phyloP scores from a whole-genome alignment of 2,329 filamentous ascomycete genomes.

The Cytospora mali region DNA sequence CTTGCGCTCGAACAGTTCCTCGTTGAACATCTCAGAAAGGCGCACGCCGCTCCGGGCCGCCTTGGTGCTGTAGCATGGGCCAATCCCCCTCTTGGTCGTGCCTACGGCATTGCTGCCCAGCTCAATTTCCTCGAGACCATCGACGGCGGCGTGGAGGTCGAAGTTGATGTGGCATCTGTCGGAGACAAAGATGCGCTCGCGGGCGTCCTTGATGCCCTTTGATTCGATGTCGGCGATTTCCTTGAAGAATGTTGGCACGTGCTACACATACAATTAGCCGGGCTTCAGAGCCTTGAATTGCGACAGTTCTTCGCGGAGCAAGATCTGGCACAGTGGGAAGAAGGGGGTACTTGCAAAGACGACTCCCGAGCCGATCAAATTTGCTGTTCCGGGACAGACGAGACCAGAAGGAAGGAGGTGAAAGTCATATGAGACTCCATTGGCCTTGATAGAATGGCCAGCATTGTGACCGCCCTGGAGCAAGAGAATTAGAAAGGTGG shows the following conservation, averaged over 20 bases:
- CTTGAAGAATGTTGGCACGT: constrained; percentile 63
- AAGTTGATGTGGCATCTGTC: constrained; percentile 65
- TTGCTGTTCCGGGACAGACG: constrained; percentile 69
- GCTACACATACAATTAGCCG: constrained; percentile 28
- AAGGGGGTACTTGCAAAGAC: constrained; percentile 60
- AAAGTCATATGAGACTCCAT: constrained; percentile 52
- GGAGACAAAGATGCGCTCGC: constrained; percentile 62
- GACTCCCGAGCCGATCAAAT: constrained; percentile 72
- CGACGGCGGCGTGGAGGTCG: constrained; percentile 65
- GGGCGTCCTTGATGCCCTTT: constrained; percentile 58
- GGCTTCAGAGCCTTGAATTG: constrained; percentile 8
- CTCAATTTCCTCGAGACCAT: constrained; percentile 65
- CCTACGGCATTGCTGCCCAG: constrained; percentile 47
- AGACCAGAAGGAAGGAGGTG: constrained; percentile 71
- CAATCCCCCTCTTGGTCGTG: constrained; percentile 43
- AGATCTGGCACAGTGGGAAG: neutral
- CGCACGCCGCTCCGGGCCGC: constrained; percentile 61
- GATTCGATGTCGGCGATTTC: constrained; percentile 63
- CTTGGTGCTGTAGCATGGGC: constrained; percentile 35
- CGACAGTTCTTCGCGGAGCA: neutral
- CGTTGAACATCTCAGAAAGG: constrained; percentile 68
- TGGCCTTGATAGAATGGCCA: constrained; percentile 50
- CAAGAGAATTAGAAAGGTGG: neutral
- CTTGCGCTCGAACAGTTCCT: constrained; percentile 66
- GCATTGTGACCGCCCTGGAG: constrained; percentile 58